These are phyloP conservation scores for Cordyceps fumosorosea DNA, from an alignment of 2,329 filamentous ascomycete species.

Conservation along the genomic window DNA sequence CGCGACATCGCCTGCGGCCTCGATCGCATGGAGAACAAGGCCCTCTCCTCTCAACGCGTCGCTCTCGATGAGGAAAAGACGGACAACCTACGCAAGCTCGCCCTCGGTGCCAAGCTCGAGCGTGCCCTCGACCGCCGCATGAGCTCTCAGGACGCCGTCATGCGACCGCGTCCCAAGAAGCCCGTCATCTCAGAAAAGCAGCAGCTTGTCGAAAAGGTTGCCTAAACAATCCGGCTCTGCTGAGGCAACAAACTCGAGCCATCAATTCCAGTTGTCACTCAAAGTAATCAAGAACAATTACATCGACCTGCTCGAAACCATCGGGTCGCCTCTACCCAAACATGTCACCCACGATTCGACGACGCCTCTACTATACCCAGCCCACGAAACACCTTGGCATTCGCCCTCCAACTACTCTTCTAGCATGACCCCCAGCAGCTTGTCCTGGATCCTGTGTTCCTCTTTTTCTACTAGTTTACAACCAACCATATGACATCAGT, in stretches of 20 bases:
- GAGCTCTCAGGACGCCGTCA: constrained; percentile 82
- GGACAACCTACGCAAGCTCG: constrained; percentile 13
- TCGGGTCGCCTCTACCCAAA: neutral
- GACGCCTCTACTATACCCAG: neutral
- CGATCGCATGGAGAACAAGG: constrained; percentile 85
- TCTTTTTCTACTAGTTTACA: neutral
- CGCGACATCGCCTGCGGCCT: constrained; percentile 70
- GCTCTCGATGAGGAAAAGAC: constrained; percentile 40
- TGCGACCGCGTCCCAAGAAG: constrained; percentile 48
- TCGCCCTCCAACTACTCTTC: neutral
- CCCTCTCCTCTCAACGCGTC: constrained; percentile 75
- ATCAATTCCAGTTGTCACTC: neutral
- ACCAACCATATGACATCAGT: neutral
- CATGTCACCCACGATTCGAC: neutral
- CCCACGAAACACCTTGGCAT: too few species aligned
- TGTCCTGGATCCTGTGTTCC: too few species aligned
- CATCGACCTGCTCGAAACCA: neutral
- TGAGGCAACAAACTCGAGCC: too few species aligned
- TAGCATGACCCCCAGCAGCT: neutral
- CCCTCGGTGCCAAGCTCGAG: constrained; percentile 14
- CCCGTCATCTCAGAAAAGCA: constrained; percentile 30
- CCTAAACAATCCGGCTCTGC: constrained; percentile 15
- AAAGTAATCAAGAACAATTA: neutral
- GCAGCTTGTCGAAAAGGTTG: constrained; percentile 31
- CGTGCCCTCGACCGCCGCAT: constrained; percentile 77